These are phyloP conservation scores for Xylariaceae sp. DNA, from an alignment of 2,329 filamentous ascomycete species.

Conservation along the genomic window DNA sequence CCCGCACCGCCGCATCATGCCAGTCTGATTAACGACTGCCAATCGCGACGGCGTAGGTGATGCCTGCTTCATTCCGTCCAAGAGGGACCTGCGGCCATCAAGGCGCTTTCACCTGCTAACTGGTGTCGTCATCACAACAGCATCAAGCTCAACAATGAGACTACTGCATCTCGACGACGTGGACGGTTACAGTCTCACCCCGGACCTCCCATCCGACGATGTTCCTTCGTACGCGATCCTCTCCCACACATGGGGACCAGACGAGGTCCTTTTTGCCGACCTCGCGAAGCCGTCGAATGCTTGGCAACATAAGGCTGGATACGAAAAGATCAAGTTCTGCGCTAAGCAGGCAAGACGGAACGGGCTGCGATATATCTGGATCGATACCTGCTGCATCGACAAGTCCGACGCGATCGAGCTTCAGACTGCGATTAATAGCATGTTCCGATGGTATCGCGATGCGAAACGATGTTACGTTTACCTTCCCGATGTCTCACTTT, in stretches of 20 bases:
- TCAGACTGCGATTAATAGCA: background rate
- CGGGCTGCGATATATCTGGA: background rate
- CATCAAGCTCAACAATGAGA: background rate
- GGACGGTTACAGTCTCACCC: background rate
- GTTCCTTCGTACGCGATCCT: slow-evolving; percentile 28
- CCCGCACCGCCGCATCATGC: background rate
- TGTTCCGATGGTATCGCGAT: background rate
- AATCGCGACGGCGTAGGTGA: background rate
- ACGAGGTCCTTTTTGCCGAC: background rate
- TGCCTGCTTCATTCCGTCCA: background rate
- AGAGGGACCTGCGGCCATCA: slow-evolving; percentile 13
- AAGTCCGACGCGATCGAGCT: background rate
- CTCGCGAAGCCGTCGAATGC: background rate
- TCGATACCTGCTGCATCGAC: slow-evolving; percentile 1
- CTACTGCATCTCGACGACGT: background rate
- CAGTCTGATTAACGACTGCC: background rate
- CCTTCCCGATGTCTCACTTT: background rate
- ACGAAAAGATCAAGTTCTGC: slow-evolving; percentile 1
- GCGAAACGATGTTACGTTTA: background rate
- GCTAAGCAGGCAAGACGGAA: background rate
- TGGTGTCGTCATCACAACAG: background rate
- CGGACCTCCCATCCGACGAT: background rate
- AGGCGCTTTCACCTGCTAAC: background rate
- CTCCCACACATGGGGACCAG: slow-evolving; percentile 10
- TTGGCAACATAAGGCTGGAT: background rate